Percentiles rank a stretch among this genome's conserved stretches.
These are phyloP conservation scores for Sanghuangporus weigelae DNA, from an alignment of 1,284 basidiomycete species.

Conservation along the genomic window DNA sequence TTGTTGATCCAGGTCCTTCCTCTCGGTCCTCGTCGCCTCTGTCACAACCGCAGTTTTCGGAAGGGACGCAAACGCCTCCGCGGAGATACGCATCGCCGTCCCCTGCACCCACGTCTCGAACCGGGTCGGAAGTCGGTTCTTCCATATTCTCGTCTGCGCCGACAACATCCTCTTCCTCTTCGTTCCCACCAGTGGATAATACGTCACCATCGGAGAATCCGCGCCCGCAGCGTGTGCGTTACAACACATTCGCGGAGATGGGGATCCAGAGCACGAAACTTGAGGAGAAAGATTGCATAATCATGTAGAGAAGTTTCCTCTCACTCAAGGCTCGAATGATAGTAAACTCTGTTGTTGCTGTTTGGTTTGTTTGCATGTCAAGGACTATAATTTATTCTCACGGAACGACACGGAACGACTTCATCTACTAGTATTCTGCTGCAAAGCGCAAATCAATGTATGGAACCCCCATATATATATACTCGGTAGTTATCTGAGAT, in stretches of 20 bases:
- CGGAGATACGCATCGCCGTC: not conserved
- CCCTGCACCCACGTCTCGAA: not conserved
- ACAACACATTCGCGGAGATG: slow-evolving; percentile 91
- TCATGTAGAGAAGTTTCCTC: slow-evolving; percentile 49
- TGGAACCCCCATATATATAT: too few relatives aligned
- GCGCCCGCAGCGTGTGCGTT: slow-evolving; percentile 33
- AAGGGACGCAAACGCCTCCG: not conserved
- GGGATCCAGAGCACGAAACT: slow-evolving; percentile 72
- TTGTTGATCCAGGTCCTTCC: slow-evolving; percentile 27
- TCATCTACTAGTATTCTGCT: too few relatives aligned
- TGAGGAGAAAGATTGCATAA: slow-evolving; percentile 75
- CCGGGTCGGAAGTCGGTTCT: not conserved
- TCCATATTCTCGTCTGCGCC: not conserved
- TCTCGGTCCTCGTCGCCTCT: not conserved
- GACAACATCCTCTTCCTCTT: not conserved
- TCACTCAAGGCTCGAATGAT: too few relatives aligned
- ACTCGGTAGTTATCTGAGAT: too few relatives aligned
- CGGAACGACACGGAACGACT: too few relatives aligned
- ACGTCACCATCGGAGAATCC: not conserved
- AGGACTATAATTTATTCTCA: too few relatives aligned
- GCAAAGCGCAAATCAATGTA: too few relatives aligned
- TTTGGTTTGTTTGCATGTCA: too few relatives aligned
- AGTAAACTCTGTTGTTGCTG: too few relatives aligned
- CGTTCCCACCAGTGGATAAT: not conserved
- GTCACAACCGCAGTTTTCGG: not conserved